Conservation (phyloP, 2,329 filamentous ascomycete species). For the Teratosphaeria nubilosa region DNA sequence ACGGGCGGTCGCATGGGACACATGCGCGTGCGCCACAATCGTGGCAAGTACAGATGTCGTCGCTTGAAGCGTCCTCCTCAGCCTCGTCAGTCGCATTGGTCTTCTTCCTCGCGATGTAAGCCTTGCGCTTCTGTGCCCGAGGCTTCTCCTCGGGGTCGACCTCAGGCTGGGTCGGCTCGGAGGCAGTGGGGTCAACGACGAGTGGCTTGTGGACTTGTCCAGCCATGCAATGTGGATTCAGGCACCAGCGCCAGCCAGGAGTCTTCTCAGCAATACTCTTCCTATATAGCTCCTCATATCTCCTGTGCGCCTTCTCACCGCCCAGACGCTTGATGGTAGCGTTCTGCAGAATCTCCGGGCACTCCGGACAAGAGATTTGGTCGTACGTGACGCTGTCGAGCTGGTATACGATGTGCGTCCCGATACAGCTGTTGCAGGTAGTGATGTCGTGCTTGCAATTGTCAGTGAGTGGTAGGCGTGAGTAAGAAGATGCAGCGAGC, state of each 20-base stretch:
- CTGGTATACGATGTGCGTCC: slow-evolving; percentile 4
- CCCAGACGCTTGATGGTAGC: slow-evolving; percentile 36
- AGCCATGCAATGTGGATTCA: slow-evolving; percentile 37
- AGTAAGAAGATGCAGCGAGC: neutral
- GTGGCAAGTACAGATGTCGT: slow-evolving; percentile 22
- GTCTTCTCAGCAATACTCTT: slow-evolving; percentile 11
- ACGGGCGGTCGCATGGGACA: slow-evolving; percentile 20
- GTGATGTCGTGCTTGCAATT: slow-evolving; percentile 9
- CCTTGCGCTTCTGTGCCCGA: neutral
- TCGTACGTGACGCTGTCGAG: slow-evolving; percentile 10
- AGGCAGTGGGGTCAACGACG: neutral
- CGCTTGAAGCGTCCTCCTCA: neutral
- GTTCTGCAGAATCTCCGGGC: slow-evolving; percentile 32
- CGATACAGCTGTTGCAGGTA: neutral
- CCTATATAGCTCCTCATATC: slow-evolving; percentile 20
- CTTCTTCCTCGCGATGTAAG: neutral
- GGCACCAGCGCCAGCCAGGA: slow-evolving; percentile 43
- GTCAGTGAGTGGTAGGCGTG: neutral
- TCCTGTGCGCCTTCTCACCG: slow-evolving; percentile 29
- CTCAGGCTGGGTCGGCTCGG: neutral
- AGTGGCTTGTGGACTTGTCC: slow-evolving; percentile 36
- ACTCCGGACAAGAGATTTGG: slow-evolving; percentile 41
- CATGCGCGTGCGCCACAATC: slow-evolving; percentile 22
- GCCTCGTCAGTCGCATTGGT: neutral
- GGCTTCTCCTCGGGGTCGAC: neutral